Evolutionary conservation across 495 filamentous ascomycete genomes (phyloP), one percentile per base, ranked within the genome.

Genomic region (Aspergillus heteromorphus): DNA sequence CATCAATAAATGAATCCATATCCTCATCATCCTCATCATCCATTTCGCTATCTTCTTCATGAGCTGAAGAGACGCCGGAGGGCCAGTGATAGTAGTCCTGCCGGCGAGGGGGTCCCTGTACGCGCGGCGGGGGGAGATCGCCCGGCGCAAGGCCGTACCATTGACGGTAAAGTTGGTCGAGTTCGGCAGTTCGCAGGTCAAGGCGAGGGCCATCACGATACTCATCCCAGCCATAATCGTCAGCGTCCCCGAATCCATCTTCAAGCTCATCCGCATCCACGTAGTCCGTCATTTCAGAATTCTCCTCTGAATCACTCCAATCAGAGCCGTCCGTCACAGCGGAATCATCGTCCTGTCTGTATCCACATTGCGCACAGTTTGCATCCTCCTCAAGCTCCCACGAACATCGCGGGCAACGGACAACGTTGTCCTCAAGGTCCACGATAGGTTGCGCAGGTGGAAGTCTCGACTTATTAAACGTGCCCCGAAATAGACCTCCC

Each of bases 401-500:
- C 21, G 68, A 58, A 56, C 86, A 89, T 9, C 59, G 34, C 14
- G 86, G 86, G 60, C 86, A 89, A 42, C 86, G 75, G 16, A 79
- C 61, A 4, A 89, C 78, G 9, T 76, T 76, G 65, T 89, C 86
- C 57, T 80, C 79, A 14, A 73, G 61, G 60, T 89, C 86, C 29
- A 73, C 65, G 19, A 88, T 69, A 10, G 74, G 72, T 40, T 63
- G 63, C 18, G 48, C 45, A 16, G 56, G 42, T 16, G 58, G 51
- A 20, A 41, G 34, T 27, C 68, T 67, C 8, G 53, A 17, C 47
- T 59, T 54, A 40, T 68, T 80, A 64, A 89, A 89, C 51, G 76
- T 77, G 18, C 85, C 86, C 36, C 77, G 78, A 65, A 89, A 89
- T 11, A 89, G 64, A 17, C 85, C 85, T 7, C 82, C 82, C 41